Evolutionary conservation across 2,329 filamentous ascomycete species (phyloP).

Genomic region (Curvularia hawaiiensis): DNA sequence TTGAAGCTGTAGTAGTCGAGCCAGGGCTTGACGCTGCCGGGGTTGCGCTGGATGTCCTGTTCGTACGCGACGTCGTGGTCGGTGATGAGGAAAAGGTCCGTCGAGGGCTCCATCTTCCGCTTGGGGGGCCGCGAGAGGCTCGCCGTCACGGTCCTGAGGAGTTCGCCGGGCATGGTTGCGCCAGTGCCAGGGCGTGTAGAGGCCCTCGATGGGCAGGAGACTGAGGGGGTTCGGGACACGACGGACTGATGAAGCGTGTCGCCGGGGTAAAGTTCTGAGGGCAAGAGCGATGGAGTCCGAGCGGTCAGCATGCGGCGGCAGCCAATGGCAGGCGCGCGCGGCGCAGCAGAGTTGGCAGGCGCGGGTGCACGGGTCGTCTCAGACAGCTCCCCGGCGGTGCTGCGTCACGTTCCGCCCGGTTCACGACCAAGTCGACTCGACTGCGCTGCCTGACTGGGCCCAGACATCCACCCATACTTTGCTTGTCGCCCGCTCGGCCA

Average conservation of each 20-base stretch:
- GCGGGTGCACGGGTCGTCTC: conserved; percentile 21
- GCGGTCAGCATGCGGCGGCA: conserved; percentile 19
- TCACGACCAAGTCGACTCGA: conserved; percentile 9
- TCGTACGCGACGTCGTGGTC: conserved; percentile 96
- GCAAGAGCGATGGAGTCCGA: conserved; percentile 17
- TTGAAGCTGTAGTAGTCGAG: conserved; percentile 93
- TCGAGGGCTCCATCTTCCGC: conserved; percentile 43
- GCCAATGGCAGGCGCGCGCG: conserved; percentile 14
- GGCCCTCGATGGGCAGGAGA: conserved; percentile 40
- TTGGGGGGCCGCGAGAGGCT: conserved; percentile 43
- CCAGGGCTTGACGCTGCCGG: conserved; percentile 90
- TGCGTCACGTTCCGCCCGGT: conserved; percentile 25
- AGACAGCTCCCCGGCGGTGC: conserved; percentile 21
- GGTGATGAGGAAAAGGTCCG: conserved; percentile 59
- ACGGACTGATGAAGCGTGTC: conserved; percentile 34
- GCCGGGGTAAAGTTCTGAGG: conserved; percentile 27
- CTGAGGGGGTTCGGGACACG: conserved; percentile 25
- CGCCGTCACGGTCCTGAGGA: conserved; percentile 46
- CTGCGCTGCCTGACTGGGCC: conserved; percentile 9
- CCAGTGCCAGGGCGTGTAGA: conserved; percentile 32
- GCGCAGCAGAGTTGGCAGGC: conserved; percentile 21
- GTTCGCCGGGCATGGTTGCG: conserved; percentile 52
- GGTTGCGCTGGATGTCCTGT: conserved; percentile 88
- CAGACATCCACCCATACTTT: conserved; percentile 7
- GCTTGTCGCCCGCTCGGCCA: conserved; percentile 2